Evolutionary conservation across 2,329 filamentous ascomycete genomes (phyloP).

Genomic region (Ophiostoma perfectum): DNA sequence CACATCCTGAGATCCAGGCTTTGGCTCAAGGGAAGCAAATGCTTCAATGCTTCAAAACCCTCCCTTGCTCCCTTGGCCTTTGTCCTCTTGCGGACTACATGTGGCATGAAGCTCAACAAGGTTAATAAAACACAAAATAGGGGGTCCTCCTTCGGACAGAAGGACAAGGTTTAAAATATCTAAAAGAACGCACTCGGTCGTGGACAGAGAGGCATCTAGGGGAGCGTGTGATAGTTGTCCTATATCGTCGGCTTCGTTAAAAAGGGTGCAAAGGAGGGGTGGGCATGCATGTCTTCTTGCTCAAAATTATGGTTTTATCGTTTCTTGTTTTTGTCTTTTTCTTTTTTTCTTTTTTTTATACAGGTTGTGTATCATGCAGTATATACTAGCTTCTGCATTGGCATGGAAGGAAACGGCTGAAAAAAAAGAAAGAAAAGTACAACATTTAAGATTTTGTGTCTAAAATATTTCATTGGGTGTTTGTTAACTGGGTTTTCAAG

Average conservation of each 20-base stretch:
- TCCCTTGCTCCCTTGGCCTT: neutral
- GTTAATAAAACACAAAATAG: slow-evolving; percentile 6
- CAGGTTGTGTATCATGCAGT: slow-evolving; percentile 15
- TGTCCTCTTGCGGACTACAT: neutral
- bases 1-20: neutral
- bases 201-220: neutral
- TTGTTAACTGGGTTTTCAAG: neutral
- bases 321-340: slow-evolving; percentile 9
- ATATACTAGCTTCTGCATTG: slow-evolving; percentile 14
- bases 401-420: slow-evolving; percentile 15
- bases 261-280: slow-evolving; percentile 13
- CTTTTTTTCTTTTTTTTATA: slow-evolving; percentile 4
- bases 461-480: neutral
- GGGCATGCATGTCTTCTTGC: slow-evolving; percentile 13
- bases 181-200: slow-evolving; percentile 9
- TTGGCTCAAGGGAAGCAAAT: neutral
- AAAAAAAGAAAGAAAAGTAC: slow-evolving; percentile 14
- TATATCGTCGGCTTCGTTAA: neutral
- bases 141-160: slow-evolving; percentile 16
- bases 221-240: neutral
- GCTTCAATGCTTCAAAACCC: neutral
- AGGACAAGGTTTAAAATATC: slow-evolving; percentile 9
- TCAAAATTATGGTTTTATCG: slow-evolving; percentile 4
- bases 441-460: neutral
- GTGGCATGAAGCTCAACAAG: slow-evolving; percentile 12